Evolutionary conservation across 2,329 filamentous ascomycete species (phyloP).

Genomic region (Monosporascus cannonballus): DNA sequence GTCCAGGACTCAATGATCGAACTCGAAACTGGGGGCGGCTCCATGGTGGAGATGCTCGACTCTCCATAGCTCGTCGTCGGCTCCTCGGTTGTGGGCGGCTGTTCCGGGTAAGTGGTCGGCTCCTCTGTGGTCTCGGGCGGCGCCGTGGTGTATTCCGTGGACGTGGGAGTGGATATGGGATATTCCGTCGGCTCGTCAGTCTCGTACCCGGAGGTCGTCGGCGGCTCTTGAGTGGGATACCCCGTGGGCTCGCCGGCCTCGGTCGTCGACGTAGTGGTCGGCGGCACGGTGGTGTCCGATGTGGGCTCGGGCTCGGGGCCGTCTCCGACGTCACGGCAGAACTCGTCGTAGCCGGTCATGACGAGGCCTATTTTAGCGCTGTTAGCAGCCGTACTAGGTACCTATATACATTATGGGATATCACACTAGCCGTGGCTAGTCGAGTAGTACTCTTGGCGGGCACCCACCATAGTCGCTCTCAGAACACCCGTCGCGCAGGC

Average conservation of each 20-base stretch:
- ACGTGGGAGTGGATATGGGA: not conserved
- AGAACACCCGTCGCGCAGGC: constrained; percentile 20
- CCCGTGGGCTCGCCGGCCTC: not conserved
- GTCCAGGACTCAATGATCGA: too few species aligned
- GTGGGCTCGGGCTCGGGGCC: not conserved
- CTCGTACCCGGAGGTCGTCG: not conserved
- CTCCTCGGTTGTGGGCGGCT: too few species aligned
- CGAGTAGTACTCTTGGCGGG: too few species aligned
- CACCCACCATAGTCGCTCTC: constrained; percentile 22
- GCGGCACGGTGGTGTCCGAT: not conserved
- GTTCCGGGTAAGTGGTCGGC: not conserved
- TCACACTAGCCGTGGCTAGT: not conserved
- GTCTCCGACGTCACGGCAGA: constrained; percentile 18
- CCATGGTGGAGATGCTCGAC: too few species aligned
- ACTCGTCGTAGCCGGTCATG: constrained; percentile 21
- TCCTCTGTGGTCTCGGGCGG: not conserved
- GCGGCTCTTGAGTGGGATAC: not conserved
- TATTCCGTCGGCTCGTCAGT: not conserved
- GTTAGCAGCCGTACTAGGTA: not conserved
- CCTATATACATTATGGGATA: not conserved
- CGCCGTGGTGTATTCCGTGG: not conserved
- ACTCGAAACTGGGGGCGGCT: too few species aligned
- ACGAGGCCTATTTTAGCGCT: constrained; percentile 12
- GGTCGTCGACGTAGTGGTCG: not conserved
- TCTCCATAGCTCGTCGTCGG: too few species aligned